Base-by-base conservation (phyloP, 305 asterid genomes). In the Fraxinus baroniana region DNA sequence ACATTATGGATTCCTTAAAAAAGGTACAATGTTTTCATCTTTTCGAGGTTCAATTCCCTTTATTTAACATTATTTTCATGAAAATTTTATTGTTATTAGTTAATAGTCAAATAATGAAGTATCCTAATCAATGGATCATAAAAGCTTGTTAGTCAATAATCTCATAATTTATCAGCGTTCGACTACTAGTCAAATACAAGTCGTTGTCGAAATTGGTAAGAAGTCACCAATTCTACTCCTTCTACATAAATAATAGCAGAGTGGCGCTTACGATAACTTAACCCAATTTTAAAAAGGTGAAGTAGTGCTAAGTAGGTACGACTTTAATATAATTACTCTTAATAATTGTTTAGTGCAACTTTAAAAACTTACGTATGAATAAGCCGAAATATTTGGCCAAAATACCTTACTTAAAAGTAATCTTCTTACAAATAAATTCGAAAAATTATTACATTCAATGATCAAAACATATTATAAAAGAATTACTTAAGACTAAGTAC, bases 1-100 rank as follows among this genome's bases (percentile, higher is more conserved):
- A 36, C 7, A 9, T 30, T 73, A 32, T 76, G 72, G 84, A 82
- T 80, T 82, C 89, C 83, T 80, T 75, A 24, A 30, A 41, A 46
- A 76, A 81, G 68, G 20, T 55, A 35, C 75, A 9, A 71, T 1
- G 24, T 32, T 36, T 72, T 71, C 60, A 52, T 60, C 7, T 10
- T 78, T 30, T 24, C 74, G 12, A 68, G 74, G 74, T 68, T 28
- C 13, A 68, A 12, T 68, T 28, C 18, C 74, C 36, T 26, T 28
- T 12, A n/a, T 60, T 68, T 68, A 68, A 68, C 37, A 28, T 68
- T 68, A 68, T 68, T 33, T 24, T 68, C 37, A 12, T 68, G 37
- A 26, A 26, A 22, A 28, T 1, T 30, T 30, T 30, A 68, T 68
- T 26, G 74, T 68, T 10, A 28, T 12, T 10, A 28, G 74, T 68